Evolutionary conservation across 129 eudicot genomes (phyloP).

Genomic region (Logfia minima): DNA sequence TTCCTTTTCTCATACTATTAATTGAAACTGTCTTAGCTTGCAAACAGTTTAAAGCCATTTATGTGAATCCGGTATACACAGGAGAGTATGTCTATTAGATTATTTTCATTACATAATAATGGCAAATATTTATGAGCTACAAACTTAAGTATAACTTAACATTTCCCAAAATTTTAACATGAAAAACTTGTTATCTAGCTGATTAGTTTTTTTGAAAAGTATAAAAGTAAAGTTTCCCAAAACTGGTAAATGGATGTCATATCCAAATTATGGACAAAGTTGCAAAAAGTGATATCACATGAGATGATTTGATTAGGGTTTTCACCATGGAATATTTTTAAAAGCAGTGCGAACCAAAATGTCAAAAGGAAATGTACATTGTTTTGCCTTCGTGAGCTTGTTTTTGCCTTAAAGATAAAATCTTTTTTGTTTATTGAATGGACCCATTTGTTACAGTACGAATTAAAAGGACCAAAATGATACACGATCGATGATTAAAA

Average conservation of each 20-base stretch:
- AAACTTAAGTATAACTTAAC: background rate
- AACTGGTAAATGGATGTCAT: background rate
- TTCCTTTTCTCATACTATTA: conserved; percentile 21
- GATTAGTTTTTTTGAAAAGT: background rate
- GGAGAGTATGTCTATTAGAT: too few species aligned
- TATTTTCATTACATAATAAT: too few species aligned
- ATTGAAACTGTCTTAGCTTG: conserved; percentile 16
- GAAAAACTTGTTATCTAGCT: background rate
- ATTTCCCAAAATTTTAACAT: background rate
- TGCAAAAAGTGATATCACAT: conserved; percentile 16
- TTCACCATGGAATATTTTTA: conserved; percentile 13
- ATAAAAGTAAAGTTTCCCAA: conserved; percentile 2
- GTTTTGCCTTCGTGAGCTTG: conserved; percentile 10
- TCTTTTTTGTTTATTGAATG: background rate
- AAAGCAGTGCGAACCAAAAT: conserved; percentile 25
- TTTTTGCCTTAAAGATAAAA: conserved; percentile 1
- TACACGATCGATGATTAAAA: background rate
- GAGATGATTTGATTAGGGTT: conserved; percentile 14
- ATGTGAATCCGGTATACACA: conserved; percentile 4
- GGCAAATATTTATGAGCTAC: background rate
- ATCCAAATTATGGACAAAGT: conserved; percentile 10
- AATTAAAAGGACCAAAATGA: conserved; percentile 2
- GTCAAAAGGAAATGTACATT: conserved; percentile 15
- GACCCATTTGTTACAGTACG: conserved; percentile 11
- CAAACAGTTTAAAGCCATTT: conserved; percentile 2